These are phyloP conservation scores for Thuja plicata DNA, from an alignment of 83 land plant species.

Conservation along the genomic window DNA sequence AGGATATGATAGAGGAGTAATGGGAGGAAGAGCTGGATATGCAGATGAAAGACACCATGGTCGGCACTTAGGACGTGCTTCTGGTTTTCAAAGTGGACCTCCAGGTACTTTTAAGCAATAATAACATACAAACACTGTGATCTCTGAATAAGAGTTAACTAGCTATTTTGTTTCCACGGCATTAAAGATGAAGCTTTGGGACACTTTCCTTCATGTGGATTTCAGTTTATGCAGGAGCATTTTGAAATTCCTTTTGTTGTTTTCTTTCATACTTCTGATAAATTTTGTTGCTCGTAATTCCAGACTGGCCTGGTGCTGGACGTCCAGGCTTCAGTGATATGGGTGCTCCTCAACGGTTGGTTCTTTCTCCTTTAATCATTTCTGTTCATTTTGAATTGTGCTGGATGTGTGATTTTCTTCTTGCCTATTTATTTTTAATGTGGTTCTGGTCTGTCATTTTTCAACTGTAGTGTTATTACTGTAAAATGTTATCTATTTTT, in stretches of 20 bases:
- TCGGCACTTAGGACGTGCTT: conserved; percentile 44
- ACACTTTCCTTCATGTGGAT: neutral
- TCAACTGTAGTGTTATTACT: neutral
- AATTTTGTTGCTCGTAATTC: conserved; percentile 9
- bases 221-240: neutral
- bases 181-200: neutral
- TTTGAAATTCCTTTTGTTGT: neutral
- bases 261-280: neutral
- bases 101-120: conserved; percentile 17
- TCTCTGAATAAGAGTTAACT: neutral
- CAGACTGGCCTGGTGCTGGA: conserved; percentile 58
- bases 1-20: conserved; percentile 52
- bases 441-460: neutral
- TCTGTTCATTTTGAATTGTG: neutral
- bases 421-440: neutral
- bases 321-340: conserved; percentile 64
- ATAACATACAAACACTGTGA: neutral
- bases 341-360: conserved; percentile 59
- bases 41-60: conserved; percentile 61
- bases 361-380: neutral
- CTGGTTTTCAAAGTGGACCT: conserved; percentile 33
- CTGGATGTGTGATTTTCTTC: neutral
- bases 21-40: conserved; percentile 50
- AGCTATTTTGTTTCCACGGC: neutral
- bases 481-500: neutral